phyloP scores from a whole-genome alignment of 2,329 filamentous ascomycete genomes.

The Albophoma yamanashiensis region DNA sequence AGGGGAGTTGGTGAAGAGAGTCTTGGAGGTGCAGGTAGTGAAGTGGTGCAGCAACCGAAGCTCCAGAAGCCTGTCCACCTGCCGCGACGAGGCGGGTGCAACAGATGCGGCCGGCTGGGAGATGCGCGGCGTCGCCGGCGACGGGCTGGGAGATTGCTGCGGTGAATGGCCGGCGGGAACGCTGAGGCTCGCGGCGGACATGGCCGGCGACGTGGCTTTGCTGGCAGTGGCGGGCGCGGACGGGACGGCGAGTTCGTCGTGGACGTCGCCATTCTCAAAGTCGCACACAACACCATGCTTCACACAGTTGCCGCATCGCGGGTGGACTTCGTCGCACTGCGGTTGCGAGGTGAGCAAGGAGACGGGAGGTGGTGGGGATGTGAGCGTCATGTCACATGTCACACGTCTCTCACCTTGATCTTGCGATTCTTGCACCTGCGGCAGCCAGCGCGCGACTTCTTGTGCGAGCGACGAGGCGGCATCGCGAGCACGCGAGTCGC shows the following conservation, averaged over 20 bases:
- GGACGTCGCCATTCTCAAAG: slow-evolving; percentile 43
- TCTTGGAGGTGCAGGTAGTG: slow-evolving; percentile 48
- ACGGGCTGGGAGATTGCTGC: neutral
- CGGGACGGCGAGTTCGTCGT: slow-evolving; percentile 30
- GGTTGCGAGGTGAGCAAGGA: neutral
- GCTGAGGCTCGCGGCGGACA: slow-evolving; percentile 8
- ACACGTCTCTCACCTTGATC: slow-evolving; percentile 48
- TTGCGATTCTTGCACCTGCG: slow-evolving; percentile 56
- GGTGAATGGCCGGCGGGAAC: slow-evolving; percentile 11
- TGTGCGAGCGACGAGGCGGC: slow-evolving; percentile 57
- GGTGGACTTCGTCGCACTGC: slow-evolving; percentile 56
- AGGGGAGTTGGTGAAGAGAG: slow-evolving; percentile 42
- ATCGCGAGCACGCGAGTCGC: slow-evolving; percentile 26
- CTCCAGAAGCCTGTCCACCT: slow-evolving; percentile 42
- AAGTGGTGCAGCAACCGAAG: slow-evolving; percentile 56
- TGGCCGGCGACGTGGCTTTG: slow-evolving; percentile 3
- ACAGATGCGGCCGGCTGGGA: slow-evolving; percentile 7
- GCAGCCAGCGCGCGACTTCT: slow-evolving; percentile 59
- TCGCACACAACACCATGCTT: slow-evolving; percentile 59
- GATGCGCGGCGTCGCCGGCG: neutral
- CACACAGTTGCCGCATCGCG: slow-evolving; percentile 53
- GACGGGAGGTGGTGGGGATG: neutral
- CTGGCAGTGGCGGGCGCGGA: slow-evolving; percentile 13
- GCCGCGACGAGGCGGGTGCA: slow-evolving; percentile 18
- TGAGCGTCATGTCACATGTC: neutral